Percentiles rank a stretch among this genome's conserved stretches.
These are phyloP conservation scores for Rhypophila decipiens DNA, from an alignment of 495 filamentous ascomycete genomes.

Conservation along the genomic window DNA sequence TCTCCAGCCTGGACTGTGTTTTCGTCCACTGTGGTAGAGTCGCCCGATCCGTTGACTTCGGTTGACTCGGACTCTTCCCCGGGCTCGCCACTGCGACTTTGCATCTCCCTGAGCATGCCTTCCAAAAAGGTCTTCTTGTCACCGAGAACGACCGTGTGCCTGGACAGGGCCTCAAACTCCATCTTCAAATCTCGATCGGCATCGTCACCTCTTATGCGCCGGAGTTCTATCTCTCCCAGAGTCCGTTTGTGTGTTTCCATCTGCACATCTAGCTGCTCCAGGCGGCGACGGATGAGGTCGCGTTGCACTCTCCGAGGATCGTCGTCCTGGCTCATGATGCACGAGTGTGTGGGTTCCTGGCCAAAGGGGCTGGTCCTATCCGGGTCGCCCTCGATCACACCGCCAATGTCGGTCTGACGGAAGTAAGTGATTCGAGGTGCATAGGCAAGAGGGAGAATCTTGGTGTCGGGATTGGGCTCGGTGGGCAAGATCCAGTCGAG, in stretches of 20 bases:
- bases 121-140: conserved; percentile 73
- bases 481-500: conserved; percentile 92
- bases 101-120: conserved; percentile 63
- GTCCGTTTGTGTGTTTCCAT: conserved; percentile 61
- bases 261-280: conserved; percentile 72
- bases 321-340: conserved; percentile 90
- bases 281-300: conserved; percentile 71
- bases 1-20: conserved; percentile 46
- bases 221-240: conserved; percentile 60
- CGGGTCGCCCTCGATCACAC: conserved; percentile 59
- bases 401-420: conserved; percentile 87
- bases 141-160: conserved; percentile 62
- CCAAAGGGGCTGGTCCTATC: conserved; percentile 80
- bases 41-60: conserved; percentile 16
- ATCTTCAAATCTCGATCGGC: conserved; percentile 45
- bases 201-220: conserved; percentile 49
- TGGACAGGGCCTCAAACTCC: conserved; percentile 61
- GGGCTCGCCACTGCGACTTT: conserved; percentile 15
- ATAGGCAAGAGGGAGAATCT: conserved; percentile 85
- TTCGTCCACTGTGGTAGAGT: conserved; percentile 14
- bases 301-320: conserved; percentile 87
- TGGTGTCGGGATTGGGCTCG: conserved; percentile 84
- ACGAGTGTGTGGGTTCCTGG: conserved; percentile 84
- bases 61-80: not conserved
- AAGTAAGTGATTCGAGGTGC: conserved; percentile 95